Base-by-base conservation (phyloP, 2,329 filamentous ascomycete genomes). In the Emericellopsis atlantica region DNA sequence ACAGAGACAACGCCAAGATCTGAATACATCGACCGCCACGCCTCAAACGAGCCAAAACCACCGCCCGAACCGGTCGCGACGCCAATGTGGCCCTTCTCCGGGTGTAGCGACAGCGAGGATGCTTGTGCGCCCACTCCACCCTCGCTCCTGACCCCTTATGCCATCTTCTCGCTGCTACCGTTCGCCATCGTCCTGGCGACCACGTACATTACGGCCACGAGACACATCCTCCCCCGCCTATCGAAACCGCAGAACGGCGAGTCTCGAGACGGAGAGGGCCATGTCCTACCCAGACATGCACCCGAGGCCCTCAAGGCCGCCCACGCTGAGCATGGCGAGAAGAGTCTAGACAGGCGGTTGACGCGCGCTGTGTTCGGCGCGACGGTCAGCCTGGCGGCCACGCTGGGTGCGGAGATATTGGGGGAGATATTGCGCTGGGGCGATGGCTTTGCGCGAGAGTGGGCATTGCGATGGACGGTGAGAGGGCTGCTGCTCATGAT, bases 381-480 rank as follows among this genome's bases (percentile, higher is more conserved):
- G 1, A 93, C 84, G 9, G 75, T 92, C 31, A 85, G 78, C 1
- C 69, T 93, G 8, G 82, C 86, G 6, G 74, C 81, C 32, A 84
- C 90, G 2, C 67, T 94, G 36, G 85, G 79, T 3, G 81, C 89
- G 59, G 64, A 94, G 48, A 84, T 94, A 36, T 70, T 94, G 8
- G 87, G 84, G 51, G 87, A 94, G 60, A 85, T 94, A 35, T 79
- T 84, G 22, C 84, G 86, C 52, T 70, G 82, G 5, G 70, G 86
- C n/a, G 73, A 81, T 47, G 70, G 78, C 6, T 66, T 67, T 26
- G 84, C 84, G 11, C 70, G 86, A 44, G 74, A 72, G 18, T 55
- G 82, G 23, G 84, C 81, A 18, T 66, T 93, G 48, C 70, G 76
- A 43, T 60, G 81, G 24, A 86, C 81, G 0, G 74, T 93, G 22